Percentiles rank a stretch among this genome's conserved stretches.
phyloP scores from a whole-genome alignment of 768 basidiomycete genomes.

The Russula olivacea region DNA sequence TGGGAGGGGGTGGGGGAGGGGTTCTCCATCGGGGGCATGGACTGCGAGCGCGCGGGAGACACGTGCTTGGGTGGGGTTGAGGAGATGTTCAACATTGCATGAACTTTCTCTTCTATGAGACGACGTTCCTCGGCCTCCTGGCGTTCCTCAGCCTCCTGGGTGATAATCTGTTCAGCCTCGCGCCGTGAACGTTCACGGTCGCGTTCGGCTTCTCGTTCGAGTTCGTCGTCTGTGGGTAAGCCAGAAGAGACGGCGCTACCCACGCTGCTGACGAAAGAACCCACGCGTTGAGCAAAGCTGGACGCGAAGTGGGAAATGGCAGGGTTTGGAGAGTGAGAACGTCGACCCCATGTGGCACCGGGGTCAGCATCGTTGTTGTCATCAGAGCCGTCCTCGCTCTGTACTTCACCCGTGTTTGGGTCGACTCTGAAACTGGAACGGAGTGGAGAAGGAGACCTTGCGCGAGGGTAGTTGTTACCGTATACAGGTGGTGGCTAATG shows the following conservation, averaged over 20 bases:
- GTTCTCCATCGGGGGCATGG: conserved; percentile 33
- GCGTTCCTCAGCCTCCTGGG: conserved; percentile 62
- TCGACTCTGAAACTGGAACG: conserved; percentile 56
- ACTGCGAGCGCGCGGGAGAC: conserved; percentile 57
- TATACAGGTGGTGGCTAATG: conserved; percentile 43
- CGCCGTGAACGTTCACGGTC: conserved; percentile 70
- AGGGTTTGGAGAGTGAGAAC: conserved; percentile 58
- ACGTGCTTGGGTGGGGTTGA: conserved; percentile 39
- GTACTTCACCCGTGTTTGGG: conserved; percentile 45
- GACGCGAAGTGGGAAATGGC: conserved; percentile 71
- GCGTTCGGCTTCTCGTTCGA: conserved; percentile 73
- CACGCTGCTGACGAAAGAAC: conserved; percentile 54
- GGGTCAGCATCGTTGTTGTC: conserved; percentile 40
- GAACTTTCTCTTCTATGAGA: conserved; percentile 64
- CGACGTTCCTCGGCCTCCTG: conserved; percentile 65
- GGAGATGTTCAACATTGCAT: conserved; percentile 63
- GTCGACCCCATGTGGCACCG: conserved; percentile 37
- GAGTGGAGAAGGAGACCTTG: conserved; percentile 68
- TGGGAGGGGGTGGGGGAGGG: conserved; percentile 58
- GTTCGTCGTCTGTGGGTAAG: conserved; percentile 65
- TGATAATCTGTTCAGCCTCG: conserved; percentile 75
- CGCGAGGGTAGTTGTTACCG: conserved; percentile 32
- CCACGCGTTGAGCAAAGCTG: conserved; percentile 70
- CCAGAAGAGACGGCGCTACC: conserved; percentile 32
- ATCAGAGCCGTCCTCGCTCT: conserved; percentile 41